Percentiles rank a stretch among this genome's conserved stretches.
phyloP scores from a whole-genome alignment of 306 rosid species.

The Lagenaria siceraria region DNA sequence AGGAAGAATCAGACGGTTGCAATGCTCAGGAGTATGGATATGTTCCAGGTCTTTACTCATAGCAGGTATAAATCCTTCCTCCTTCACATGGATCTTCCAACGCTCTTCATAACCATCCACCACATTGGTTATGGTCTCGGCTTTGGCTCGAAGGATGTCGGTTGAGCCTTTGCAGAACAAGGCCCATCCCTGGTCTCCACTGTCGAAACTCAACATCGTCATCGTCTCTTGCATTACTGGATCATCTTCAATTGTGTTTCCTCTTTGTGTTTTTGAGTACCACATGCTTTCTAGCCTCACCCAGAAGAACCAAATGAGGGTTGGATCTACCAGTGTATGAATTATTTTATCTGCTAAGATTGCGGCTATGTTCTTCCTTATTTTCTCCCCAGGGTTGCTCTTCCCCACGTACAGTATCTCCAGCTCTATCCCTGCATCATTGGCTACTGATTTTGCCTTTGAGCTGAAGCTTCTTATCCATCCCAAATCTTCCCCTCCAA shows the following conservation, averaged over 20 bases:
- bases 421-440: conserved; percentile 16
- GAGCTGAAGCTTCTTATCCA: conserved; percentile 41
- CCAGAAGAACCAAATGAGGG: conserved; percentile 59
- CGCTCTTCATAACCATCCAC: conserved; percentile 25
- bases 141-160: conserved; percentile 29
- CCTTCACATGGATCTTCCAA: conserved; percentile 22
- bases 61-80: conserved; percentile 22
- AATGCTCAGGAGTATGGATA: conserved; percentile 13
- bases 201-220: conserved; percentile 37
- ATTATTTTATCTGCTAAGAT: conserved; percentile 23
- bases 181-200: conserved; percentile 29
- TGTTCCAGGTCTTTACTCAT: conserved; percentile 11
- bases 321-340: conserved; percentile 22
- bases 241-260: conserved; percentile 20
- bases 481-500: conserved; percentile 38
- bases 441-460: conserved; percentile 22
- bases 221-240: conserved; percentile 33
- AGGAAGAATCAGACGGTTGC: conserved; percentile 8
- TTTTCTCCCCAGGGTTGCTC: conserved; percentile 34
- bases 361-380: conserved; percentile 16
- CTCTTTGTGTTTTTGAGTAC: conserved; percentile 38
- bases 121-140: conserved; percentile 8
- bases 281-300: conserved; percentile 50
- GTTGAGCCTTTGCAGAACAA: conserved; percentile 28
- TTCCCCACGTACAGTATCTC: conserved; percentile 47